These are phyloP conservation scores for Multifurca ochricompacta DNA, from an alignment of 768 basidiomycete species.

Conservation along the genomic window DNA sequence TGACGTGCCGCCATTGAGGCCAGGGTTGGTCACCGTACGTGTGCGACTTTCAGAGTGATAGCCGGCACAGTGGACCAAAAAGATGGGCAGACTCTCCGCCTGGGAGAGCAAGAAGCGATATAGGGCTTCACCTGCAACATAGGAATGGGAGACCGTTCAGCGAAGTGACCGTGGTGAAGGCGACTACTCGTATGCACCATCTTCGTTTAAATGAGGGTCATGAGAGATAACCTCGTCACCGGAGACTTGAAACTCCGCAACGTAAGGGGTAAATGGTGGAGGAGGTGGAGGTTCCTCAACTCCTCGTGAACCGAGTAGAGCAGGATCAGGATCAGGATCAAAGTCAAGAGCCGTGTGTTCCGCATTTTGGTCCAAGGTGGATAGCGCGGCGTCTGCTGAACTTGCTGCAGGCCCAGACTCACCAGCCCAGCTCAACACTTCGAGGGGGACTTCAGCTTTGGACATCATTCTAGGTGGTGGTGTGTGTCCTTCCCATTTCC, in stretches of 20 bases:
- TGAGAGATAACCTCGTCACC: not conserved
- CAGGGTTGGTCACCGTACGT: not conserved
- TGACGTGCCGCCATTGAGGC: not conserved
- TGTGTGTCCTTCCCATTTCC: too few relatives aligned
- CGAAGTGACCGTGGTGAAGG: not conserved
- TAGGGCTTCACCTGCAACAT: not conserved
- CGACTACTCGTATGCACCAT: not conserved
- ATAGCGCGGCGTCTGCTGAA: not conserved
- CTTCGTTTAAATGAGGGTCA: not conserved
- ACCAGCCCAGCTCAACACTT: not conserved
- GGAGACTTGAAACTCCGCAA: not conserved
- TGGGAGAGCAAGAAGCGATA: not conserved
- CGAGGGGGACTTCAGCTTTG: not conserved
- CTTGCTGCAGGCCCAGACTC: not conserved
- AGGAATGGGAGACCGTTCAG: not conserved
- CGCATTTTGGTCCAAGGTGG: not conserved
- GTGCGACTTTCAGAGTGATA: not conserved
- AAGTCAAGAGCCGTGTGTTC: not conserved
- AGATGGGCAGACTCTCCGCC: not conserved
- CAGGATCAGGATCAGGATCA: not conserved
- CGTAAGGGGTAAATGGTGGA: not conserved
- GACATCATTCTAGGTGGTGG: too few relatives aligned
- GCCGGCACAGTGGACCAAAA: not conserved
- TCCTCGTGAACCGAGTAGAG: too few relatives aligned
- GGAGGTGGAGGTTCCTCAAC: not conserved